Evolutionary conservation across 2,329 filamentous ascomycete species (phyloP).

Genomic region (Diaporthe vaccinii): DNA sequence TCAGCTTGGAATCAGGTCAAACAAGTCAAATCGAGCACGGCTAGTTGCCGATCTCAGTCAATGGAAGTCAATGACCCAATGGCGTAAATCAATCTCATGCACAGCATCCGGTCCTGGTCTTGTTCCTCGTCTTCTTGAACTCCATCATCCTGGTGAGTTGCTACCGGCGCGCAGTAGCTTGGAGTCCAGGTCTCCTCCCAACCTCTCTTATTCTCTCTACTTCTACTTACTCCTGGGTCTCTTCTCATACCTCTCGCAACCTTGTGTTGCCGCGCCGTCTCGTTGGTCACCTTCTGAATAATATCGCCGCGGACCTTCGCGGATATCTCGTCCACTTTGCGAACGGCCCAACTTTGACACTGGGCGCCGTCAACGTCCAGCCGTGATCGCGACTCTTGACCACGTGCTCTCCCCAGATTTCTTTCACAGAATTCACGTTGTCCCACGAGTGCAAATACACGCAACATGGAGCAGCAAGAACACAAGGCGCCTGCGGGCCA

Average conservation of each 20-base stretch:
- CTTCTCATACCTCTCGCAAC: neutral
- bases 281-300: neutral
- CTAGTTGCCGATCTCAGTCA: constrained; percentile 20
- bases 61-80: constrained; percentile 28
- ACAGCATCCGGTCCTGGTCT: constrained; percentile 4
- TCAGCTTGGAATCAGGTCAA: constrained; percentile 28
- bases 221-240: neutral
- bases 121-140: constrained; percentile 6
- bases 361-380: neutral
- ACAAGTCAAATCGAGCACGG: constrained; percentile 15
- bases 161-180: neutral
- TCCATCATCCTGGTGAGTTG: neutral
- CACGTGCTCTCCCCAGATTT: too few relatives aligned
- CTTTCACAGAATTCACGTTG: too few relatives aligned
- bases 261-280: neutral
- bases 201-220: constrained; percentile 2
- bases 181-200: constrained; percentile 19
- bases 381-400: neutral
- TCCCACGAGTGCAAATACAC: neutral
- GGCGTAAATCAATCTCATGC: constrained; percentile 23
- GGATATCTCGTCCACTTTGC: neutral
- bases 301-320: neutral
- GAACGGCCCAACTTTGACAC: neutral
- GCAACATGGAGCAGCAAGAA: constrained; percentile 55
- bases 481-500: constrained; percentile 68